Base-by-base conservation (phyloP, 108 stramenopile genomes). In the Cyclotella distinguenda region DNA sequence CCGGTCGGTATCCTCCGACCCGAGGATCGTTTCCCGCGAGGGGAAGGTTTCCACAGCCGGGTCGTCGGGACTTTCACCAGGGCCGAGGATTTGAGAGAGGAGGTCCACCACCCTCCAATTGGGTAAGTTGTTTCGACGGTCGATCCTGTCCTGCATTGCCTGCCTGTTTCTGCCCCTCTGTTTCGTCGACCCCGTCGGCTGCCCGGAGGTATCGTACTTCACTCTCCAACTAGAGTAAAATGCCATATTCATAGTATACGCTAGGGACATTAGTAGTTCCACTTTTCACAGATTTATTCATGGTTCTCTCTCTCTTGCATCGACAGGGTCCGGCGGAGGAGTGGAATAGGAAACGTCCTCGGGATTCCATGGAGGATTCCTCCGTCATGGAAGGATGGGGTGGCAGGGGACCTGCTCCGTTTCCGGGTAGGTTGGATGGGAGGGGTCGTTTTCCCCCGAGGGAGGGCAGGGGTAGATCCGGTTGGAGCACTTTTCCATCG, bases 341-440 rank as follows among this genome's bases (percentile, higher is more conserved):
- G 40, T 70, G 64, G 9, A 67, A 70, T 11, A 81, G 57, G 19
- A 84, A 84, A 67, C 72, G 83, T 34, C 43, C 63, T 44, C 68
- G 62, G 12, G 40, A 60, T 12, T 30, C 8, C 7, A 48, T 60
- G 46, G 63, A 56, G 8, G 31, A 56, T 23, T 21, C 55, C 18
- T 32, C 21, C 31, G 28, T 23, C 6, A 10, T 42, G 1, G 38
- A 47, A 46, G 11, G 77, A 26, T 33, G 38, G 27, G 68, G 64
- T 52, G 71, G 51, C 1, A 52, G 64, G 27, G 64, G 52, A 38
- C 21, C 15, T 2, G 22, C 11, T 53, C 44, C 31, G 26, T 35
- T 39, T 12, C 16, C 11, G 2, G 55, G 55, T 4, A 39, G 52
- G 33, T 46, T 31, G 26, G 60, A 61, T 8, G 44, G 60, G 5